These are phyloP conservation scores for Trametes sp. DNA, from an alignment of 1,284 basidiomycete genomes.

Conservation along the genomic window DNA sequence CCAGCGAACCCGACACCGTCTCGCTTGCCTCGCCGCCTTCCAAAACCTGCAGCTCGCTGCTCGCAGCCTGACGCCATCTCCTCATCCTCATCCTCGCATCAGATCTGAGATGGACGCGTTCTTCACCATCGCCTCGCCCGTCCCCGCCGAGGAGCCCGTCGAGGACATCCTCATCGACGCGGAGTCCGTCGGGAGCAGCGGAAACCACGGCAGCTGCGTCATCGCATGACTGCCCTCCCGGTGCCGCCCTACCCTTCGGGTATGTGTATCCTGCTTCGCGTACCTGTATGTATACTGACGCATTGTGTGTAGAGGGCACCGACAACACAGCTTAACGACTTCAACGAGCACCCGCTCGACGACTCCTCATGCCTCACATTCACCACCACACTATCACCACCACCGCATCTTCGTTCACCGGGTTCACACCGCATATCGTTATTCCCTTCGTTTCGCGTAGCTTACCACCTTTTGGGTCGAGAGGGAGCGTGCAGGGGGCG, in stretches of 20 bases:
- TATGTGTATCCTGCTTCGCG: background rate
- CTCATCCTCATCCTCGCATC: conserved; percentile 15
- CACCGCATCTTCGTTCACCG: conserved; percentile 6
- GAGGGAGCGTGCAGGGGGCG: background rate
- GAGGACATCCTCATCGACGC: conserved; percentile 29
- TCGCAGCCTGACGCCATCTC: background rate
- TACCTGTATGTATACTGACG: background rate
- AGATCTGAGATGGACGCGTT: conserved; percentile 30
- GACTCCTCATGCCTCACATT: conserved; percentile 4
- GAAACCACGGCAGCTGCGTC: conserved; percentile 23
- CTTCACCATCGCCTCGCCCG: conserved; percentile 31
- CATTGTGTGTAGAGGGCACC: background rate
- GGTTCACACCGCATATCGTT: conserved; percentile 3
- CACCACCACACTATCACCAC: no score
- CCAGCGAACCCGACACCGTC: conserved; percentile 7
- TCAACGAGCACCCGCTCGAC: conserved; percentile 7
- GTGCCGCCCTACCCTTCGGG: background rate
- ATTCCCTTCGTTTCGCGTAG: conserved; percentile 10
- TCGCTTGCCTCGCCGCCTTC: background rate
- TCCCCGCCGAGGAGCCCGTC: conserved; percentile 29
- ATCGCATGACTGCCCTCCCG: conserved; percentile 17
- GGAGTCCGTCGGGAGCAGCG: conserved; percentile 13
- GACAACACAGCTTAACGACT: conserved; percentile 1
- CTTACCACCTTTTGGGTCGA: background rate
- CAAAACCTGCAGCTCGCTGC: conserved; percentile 13